Percentiles rank a stretch among this genome's conserved stretches.
phyloP scores from a whole-genome alignment of 83 land plant genomes.

The Picea abies region DNA sequence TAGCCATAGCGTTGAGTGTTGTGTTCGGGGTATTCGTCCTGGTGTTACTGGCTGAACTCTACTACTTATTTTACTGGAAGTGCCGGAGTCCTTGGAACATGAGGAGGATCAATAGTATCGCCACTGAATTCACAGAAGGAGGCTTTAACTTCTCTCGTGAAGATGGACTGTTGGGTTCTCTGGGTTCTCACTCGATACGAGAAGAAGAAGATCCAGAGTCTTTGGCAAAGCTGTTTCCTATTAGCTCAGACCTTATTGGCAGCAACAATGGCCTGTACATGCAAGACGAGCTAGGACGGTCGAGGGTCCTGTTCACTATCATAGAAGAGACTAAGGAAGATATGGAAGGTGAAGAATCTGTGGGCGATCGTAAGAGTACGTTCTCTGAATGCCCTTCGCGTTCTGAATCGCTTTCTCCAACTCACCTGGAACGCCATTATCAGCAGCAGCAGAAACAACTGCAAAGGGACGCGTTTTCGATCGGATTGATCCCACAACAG shows the following conservation, averaged over 20 bases:
- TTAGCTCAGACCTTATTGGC: not conserved
- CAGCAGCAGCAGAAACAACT: not conserved
- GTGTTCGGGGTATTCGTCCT: not conserved
- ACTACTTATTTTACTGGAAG: slow-evolving; percentile 13
- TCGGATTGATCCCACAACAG: not conserved
- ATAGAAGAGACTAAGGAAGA: slow-evolving; percentile 4
- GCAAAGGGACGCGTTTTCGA: not conserved
- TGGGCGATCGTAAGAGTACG: not conserved
- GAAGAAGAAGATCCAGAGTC: not conserved
- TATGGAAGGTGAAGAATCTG: not conserved
- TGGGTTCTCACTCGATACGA: not conserved
- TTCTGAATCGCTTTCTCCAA: too few species aligned
- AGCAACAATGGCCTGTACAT: not conserved
- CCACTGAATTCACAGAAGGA: not conserved
- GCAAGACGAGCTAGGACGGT: not conserved
- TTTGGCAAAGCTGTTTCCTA: not conserved
- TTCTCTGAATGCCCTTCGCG: too few species aligned
- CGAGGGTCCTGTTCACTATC: slow-evolving; percentile 11
- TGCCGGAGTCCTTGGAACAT: not conserved
- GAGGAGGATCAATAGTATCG: not conserved
- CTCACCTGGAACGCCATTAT: too few species aligned
- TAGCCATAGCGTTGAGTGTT: not conserved
- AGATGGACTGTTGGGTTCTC: not conserved
- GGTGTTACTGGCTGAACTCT: slow-evolving; percentile 1
- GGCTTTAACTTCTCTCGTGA: not conserved